These are phyloP conservation scores for Aspergillus leporis DNA, from an alignment of 495 filamentous ascomycete species.

Conservation along the genomic window DNA sequence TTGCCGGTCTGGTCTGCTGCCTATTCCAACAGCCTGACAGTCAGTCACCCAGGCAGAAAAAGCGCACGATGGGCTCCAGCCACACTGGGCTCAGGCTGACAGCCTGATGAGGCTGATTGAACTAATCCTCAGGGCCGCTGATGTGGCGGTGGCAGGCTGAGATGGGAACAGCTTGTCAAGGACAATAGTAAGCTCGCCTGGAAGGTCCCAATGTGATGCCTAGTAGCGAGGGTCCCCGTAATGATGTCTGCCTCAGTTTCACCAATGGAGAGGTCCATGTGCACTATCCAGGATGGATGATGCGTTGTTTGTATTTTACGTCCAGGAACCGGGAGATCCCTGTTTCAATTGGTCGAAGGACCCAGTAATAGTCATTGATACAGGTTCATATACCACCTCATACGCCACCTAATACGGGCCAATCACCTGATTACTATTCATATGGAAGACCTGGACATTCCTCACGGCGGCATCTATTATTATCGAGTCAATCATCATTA, in stretches of 20 bases:
- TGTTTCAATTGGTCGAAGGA: background rate
- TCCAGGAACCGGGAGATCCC: background rate
- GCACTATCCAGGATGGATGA: background rate
- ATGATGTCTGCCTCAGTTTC: constrained; percentile 1
- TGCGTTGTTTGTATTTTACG: constrained; percentile 3
- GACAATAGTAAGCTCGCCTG: background rate
- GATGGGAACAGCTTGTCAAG: background rate
- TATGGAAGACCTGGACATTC: background rate
- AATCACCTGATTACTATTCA: constrained; percentile 8
- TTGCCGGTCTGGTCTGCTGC: background rate
- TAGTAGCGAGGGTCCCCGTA: background rate
- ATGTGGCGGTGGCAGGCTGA: constrained; percentile 17
- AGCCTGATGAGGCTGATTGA: background rate
- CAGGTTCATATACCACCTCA: background rate
- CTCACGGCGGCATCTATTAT: background rate
- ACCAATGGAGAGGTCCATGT: background rate
- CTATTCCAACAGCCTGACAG: background rate
- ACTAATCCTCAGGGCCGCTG: background rate
- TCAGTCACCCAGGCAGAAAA: background rate
- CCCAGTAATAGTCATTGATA: background rate
- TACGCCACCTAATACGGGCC: background rate
- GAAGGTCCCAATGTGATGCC: background rate
- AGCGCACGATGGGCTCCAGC: background rate
- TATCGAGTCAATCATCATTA: background rate
- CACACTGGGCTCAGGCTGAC: background rate